Percentiles rank a stretch among this genome's conserved stretches.
These are phyloP conservation scores for Nakazawaea holstii DNA, from an alignment of 805 yeast genomes.

Conservation along the genomic window DNA sequence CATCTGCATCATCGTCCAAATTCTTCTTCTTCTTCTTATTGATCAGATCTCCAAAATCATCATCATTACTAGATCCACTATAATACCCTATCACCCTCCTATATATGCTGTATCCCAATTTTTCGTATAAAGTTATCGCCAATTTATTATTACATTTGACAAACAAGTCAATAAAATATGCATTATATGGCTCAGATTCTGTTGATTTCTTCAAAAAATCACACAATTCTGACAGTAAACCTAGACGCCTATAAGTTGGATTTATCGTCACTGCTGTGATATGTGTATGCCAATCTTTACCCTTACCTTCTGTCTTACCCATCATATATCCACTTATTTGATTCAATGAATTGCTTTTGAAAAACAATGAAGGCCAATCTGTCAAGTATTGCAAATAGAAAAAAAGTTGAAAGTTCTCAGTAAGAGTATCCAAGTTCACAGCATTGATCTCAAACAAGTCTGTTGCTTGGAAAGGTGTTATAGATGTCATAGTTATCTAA, in stretches of 20 bases:
- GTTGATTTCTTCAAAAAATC: slow-evolving; percentile 67
- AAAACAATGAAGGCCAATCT: slow-evolving; percentile 86
- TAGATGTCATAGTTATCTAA: slow-evolving; percentile 62
- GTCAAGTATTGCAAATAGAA: slow-evolving; percentile 81
- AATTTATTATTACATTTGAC: slow-evolving; percentile 80
- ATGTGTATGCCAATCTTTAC: slow-evolving; percentile 90
- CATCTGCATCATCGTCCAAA: slow-evolving; percentile 69
- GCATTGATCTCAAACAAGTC: slow-evolving; percentile 71
- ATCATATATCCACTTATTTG: slow-evolving; percentile 69
- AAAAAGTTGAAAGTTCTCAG: slow-evolving; percentile 83
- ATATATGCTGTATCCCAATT: slow-evolving; percentile 78
- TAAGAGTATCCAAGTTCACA: slow-evolving; percentile 80
- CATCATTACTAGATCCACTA: slow-evolving; percentile 5
- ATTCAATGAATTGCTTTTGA: slow-evolving; percentile 45
- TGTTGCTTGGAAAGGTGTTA: slow-evolving; percentile 81
- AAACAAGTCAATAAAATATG: slow-evolving; percentile 84
- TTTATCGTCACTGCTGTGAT: slow-evolving; percentile 93
- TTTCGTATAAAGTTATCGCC: slow-evolving; percentile 80
- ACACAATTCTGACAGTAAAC: slow-evolving; percentile 79
- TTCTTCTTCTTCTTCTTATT: slow-evolving; percentile 30
- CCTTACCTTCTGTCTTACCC: slow-evolving; percentile 92
- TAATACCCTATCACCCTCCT: slow-evolving; percentile 89
- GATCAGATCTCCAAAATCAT: slow-evolving; percentile 40
- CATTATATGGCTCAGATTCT: slow-evolving; percentile 67
- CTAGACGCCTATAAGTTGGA: slow-evolving; percentile 75